Conservation (phyloP, 805 yeast genomes). For the Saccharomycopsis schoenii region DNA sequence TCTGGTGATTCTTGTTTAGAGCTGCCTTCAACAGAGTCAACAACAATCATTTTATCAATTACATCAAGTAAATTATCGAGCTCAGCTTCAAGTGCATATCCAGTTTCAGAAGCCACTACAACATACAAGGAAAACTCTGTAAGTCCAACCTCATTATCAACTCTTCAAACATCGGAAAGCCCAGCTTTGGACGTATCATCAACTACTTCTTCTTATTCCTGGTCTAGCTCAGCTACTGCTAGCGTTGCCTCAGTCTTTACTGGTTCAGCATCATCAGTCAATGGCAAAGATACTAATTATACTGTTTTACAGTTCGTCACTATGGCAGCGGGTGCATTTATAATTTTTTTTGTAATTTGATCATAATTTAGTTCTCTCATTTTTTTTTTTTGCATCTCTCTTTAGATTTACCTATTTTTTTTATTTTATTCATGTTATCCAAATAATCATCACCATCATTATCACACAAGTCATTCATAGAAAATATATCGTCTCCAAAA, state of each 20-base stretch:
- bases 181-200: neutral
- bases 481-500: too few relatives aligned
- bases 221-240: neutral
- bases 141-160: neutral
- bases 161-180: neutral
- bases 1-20: neutral
- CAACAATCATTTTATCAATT: neutral
- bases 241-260: neutral
- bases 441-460: too few relatives aligned
- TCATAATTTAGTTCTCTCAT: neutral
- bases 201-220: neutral
- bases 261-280: neutral
- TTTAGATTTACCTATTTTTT: too few relatives aligned
- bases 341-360: neutral
- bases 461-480: too few relatives aligned
- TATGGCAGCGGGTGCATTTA: neutral
- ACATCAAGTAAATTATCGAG: neutral
- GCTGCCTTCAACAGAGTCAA: neutral
- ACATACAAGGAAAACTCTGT: neutral
- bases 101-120: neutral
- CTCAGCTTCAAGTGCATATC: neutral
- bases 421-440: too few relatives aligned
- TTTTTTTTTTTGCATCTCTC: too few relatives aligned
- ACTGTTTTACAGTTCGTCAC: neutral
- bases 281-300: neutral